Evolutionary conservation across 1,139 yeast species (phyloP).

Genomic region (Debaryomyces sp.): DNA sequence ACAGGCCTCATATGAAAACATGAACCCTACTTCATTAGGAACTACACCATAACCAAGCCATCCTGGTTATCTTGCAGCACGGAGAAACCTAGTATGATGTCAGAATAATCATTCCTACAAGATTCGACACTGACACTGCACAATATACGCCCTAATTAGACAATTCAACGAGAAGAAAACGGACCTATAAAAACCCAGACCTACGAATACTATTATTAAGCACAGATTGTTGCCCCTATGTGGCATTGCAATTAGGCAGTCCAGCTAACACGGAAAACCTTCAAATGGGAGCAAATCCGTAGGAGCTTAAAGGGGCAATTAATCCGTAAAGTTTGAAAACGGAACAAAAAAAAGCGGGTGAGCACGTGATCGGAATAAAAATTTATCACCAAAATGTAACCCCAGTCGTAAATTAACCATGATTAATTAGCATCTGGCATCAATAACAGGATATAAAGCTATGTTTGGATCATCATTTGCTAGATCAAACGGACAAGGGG

Average conservation of each 20-base stretch:
- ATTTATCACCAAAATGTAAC: background rate
- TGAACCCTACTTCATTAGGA: background rate
- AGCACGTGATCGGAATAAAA: background rate
- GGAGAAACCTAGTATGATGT: background rate
- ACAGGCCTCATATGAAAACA: background rate
- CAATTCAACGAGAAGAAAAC: background rate
- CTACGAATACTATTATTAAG: background rate
- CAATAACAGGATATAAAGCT: background rate
- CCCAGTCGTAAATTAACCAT: background rate
- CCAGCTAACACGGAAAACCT: too few relatives aligned
- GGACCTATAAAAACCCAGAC: background rate
- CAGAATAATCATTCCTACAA: background rate
- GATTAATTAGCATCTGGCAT: background rate
- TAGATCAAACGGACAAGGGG: conserved; percentile 29
- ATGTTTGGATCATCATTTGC: conserved; percentile 48
- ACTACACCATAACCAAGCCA: background rate
- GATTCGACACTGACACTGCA: background rate
- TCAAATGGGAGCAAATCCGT: background rate
- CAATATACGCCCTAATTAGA: background rate
- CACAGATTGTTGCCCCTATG: too few relatives aligned
- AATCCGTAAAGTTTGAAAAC: background rate
- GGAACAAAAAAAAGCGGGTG: background rate
- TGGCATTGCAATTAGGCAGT: too few relatives aligned
- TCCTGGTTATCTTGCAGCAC: background rate
- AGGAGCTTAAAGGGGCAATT: background rate